phyloP scores from a whole-genome alignment of 257 asterid species.

The Solanum etuberosum region DNA sequence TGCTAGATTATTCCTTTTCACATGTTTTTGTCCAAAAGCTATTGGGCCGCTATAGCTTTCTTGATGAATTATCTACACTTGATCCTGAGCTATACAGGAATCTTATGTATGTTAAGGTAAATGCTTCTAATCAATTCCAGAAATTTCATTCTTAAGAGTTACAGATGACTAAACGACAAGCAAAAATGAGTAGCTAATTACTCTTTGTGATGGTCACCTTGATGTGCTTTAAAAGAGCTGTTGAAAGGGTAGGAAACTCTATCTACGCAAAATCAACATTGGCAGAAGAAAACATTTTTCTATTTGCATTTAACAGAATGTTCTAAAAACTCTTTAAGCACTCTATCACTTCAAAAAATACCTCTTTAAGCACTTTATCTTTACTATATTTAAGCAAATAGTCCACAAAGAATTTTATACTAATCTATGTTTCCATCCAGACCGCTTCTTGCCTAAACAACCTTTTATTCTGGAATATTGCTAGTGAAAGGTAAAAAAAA shows the following conservation, averaged over 20 bases:
- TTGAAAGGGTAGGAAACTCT: not conserved
- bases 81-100: conserved; percentile 91
- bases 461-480: not conserved
- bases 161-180: not conserved
- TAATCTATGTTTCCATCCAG: not conserved
- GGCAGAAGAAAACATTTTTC: not conserved
- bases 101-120: conserved; percentile 93
- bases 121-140: conserved; percentile 4
- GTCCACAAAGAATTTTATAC: not conserved
- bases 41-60: conserved; percentile 90
- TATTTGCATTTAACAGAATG: not conserved
- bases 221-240: not conserved
- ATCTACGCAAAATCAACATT: not conserved
- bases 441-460: not conserved
- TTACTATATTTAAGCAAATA: not conserved
- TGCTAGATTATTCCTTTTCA: conserved; percentile 84
- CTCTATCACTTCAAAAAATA: not conserved
- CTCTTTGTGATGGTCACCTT: not conserved
- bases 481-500: not conserved
- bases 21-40: conserved; percentile 92
- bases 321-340: not conserved
- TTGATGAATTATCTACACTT: conserved; percentile 89
- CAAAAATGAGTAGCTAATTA: not conserved
- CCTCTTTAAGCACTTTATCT: not conserved
- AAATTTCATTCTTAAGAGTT: not conserved